Base-by-base conservation (phyloP, 768 basidiomycete genomes). In the Sutorius australiensis region DNA sequence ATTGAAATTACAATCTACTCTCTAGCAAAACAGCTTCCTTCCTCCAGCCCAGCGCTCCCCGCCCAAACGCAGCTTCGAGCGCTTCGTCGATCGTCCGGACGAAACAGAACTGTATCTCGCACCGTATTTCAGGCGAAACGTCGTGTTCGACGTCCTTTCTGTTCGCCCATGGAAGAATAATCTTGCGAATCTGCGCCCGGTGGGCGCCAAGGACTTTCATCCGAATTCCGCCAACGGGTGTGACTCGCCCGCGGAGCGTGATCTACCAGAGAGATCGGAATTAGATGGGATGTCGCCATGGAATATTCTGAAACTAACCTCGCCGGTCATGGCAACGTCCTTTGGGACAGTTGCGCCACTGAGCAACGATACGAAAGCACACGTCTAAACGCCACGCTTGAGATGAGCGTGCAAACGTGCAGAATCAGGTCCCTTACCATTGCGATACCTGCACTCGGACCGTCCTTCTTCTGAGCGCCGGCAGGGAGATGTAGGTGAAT, bases 381-480 rank as follows among this genome's bases (percentile, higher is more conserved):
- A 89, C 3, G 84, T 83, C 83, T 89, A 49, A 10, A 49, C 49
- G 21, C 6, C 24, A 6, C 58, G 38, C 60, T 50, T 36, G 31
- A 54, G n/a, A 37, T 21, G 40, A n/a, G 2, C 16, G 1, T 17
- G 37, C 30, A 24, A 8, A 31, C n/a, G 0, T 8, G 41, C 8
- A 41, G 14, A 7, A 33, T 24, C 24, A 44, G 2, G 14, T 42
- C 64, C 4, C 75, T 53, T 55, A 91, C 89, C 83, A 95, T 92
- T 1, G 90, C 89, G 21, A 95, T 77, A 2, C 93, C 93, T 0
- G 92, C 93, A 63, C 88, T 91, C 0, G 93, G 92, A 0, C 94
- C 93, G 62, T 95, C 93, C 73, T 95, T 97, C 79, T 86, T 92
- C 69, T 93, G 88, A 2, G 92, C 89, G 0, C 94, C 95, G 1